Conservation (phyloP, 495 filamentous ascomycete genomes). For the Penicillium waksmanii region DNA sequence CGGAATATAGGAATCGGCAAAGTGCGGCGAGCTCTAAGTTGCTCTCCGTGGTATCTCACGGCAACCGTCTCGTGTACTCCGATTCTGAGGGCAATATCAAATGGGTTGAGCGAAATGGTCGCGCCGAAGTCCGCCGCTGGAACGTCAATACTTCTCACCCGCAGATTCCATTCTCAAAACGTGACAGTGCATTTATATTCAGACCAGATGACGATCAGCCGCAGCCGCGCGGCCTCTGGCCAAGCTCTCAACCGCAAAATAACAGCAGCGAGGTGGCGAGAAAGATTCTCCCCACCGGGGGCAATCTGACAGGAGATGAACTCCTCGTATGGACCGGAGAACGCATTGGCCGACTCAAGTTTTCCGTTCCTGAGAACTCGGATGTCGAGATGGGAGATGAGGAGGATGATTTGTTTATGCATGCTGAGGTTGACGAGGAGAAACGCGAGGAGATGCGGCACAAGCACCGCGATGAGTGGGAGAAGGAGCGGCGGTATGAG, state of each 20-base stretch:
- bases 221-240: slow-evolving; percentile 36
- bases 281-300: slow-evolving; percentile 68
- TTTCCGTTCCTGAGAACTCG: slow-evolving; percentile 55
- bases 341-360: slow-evolving; percentile 70
- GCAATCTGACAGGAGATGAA: slow-evolving; percentile 57
- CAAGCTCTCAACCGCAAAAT: slow-evolving; percentile 21
- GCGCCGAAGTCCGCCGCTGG: slow-evolving; percentile 75
- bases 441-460: slow-evolving; percentile 45
- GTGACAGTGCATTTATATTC: neutral
- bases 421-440: slow-evolving; percentile 38
- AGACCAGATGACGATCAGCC: slow-evolving; percentile 7
- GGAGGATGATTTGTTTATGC: slow-evolving; percentile 46
- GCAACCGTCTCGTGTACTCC: slow-evolving; percentile 80
- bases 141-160: slow-evolving; percentile 59
- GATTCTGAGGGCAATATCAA: slow-evolving; percentile 84
- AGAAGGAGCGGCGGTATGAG: slow-evolving; percentile 61
- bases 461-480: slow-evolving; percentile 42
- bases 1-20: slow-evolving; percentile 74
- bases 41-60: slow-evolving; percentile 82
- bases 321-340: slow-evolving; percentile 83
- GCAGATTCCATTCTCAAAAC: slow-evolving; percentile 19
- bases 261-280: slow-evolving; percentile 58
- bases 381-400: slow-evolving; percentile 43
- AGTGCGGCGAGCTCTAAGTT: slow-evolving; percentile 80
- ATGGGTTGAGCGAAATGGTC: slow-evolving; percentile 90